Conservation (phyloP, 2,329 filamentous ascomycete species). For the Monosporascus sp. region DNA sequence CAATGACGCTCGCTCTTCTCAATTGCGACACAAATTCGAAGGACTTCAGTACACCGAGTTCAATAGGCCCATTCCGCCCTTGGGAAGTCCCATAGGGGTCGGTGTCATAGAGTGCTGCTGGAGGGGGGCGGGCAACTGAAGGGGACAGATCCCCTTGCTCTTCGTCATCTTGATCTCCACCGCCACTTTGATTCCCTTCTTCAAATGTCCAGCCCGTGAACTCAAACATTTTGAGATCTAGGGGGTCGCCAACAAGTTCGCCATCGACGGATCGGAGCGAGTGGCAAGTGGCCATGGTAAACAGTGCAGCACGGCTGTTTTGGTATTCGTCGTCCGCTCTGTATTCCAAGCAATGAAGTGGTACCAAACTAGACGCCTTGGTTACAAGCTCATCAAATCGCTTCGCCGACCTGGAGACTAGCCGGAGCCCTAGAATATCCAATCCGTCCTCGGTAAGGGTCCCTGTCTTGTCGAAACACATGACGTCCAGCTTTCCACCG, state of each 20-base stretch:
- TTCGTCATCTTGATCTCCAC: conserved; percentile 60
- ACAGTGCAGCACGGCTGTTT: conserved; percentile 59
- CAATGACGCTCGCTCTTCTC: conserved; percentile 85
- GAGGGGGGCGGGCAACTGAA: conserved; percentile 81
- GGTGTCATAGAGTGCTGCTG: conserved; percentile 47
- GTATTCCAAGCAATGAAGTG: conserved; percentile 27
- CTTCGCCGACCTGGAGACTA: conserved; percentile 58
- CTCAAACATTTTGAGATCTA: conserved; percentile 98
- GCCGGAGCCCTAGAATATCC: conserved; percentile 83
- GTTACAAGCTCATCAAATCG: conserved; percentile 73
- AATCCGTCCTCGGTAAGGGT: conserved; percentile 94
- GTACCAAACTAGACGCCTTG: conserved; percentile 55
- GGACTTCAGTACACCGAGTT: conserved; percentile 82
- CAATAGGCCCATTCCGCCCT: conserved; percentile 49
- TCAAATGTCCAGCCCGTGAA: conserved; percentile 92
- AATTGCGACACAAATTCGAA: conserved; percentile 96
- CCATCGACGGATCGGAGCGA: conserved; percentile 81
- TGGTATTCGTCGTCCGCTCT: conserved; percentile 28
- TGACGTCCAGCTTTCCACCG: conserved; percentile 88
- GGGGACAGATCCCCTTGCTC: conserved; percentile 73
- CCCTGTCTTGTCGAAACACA: conserved; percentile 99
- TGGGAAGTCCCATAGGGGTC: conserved; percentile 20
- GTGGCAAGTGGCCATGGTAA: conserved; percentile 97
- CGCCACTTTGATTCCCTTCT: conserved; percentile 69
- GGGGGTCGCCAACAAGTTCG: conserved; percentile 85